Percentiles rank a stretch among this genome's conserved stretches.
phyloP scores from a whole-genome alignment of 495 filamentous ascomycete genomes.

The Bombardia bombarda region DNA sequence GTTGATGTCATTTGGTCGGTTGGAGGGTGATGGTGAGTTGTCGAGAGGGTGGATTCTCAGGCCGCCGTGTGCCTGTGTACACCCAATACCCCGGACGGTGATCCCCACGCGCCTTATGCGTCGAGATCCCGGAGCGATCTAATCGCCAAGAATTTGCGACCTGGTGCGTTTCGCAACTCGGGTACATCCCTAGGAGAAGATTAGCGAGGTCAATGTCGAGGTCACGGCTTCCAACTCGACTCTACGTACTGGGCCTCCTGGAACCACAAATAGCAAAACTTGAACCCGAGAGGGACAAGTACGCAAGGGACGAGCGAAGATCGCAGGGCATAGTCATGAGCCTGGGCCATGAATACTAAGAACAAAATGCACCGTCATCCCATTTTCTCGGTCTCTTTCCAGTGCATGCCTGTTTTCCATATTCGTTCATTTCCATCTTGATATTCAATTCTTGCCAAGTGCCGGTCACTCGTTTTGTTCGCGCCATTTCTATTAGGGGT shows the following conservation, averaged over 20 bases:
- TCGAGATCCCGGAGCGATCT: slow-evolving; percentile 6
- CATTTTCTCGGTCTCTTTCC: not conserved
- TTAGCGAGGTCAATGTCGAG: no score
- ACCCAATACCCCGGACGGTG: slow-evolving; percentile 5
- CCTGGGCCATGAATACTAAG: no score
- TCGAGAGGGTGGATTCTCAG: not conserved
- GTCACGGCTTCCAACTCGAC: no score
- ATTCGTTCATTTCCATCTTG: not conserved
- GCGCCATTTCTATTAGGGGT: not conserved
- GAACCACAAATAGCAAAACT: no score
- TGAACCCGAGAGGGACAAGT: no score
- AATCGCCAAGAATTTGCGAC: slow-evolving; percentile 14
- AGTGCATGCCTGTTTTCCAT: not conserved
- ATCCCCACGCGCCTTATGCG: slow-evolving; percentile 11
- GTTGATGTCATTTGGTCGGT: not conserved
- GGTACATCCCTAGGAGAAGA: not conserved
- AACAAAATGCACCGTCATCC: not conserved
- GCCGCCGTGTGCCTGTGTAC: no score
- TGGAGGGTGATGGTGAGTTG: not conserved
- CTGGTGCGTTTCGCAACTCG: slow-evolving; percentile 11
- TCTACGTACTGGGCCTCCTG: no score
- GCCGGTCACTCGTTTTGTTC: slow-evolving; percentile 17
- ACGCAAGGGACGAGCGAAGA: no score
- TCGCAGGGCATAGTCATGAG: no score
- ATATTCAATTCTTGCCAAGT: slow-evolving; percentile 7